Base-by-base conservation (phyloP, 495 filamentous ascomycete species). In the Daldinia concentrica region DNA sequence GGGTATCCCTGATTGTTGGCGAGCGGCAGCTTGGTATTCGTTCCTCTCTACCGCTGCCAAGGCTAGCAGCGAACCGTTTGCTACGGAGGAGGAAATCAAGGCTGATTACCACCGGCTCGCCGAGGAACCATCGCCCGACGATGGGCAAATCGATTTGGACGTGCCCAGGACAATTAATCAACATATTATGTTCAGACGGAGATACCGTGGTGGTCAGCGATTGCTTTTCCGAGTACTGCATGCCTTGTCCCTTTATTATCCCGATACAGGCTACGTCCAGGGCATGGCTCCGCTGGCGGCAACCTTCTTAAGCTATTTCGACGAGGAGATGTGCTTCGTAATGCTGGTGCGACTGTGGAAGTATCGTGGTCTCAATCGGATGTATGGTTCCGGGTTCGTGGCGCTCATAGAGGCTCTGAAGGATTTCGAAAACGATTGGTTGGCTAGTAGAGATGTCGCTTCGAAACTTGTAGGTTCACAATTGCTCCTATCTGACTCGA, bases 131-230 rank as follows among this genome's bases (percentile, higher is more conserved):
- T 97, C 91, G 6, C 89, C 93, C 0, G 95, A 99, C 75, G 95
- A 99, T 76, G 90, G 95, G 7, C 95, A 99, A 76, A 99, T 99
- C 70, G 95, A 99, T 78, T 89, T 97, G 27, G 95, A 99, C 75
- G 95, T 99, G 43, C 95, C 95, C 0, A 89, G 95, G 54, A 99
- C 95, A 7, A 97, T 99, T 76, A 94, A 89, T 75, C 90, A 91
- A 69, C 95, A 99, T 79, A 95, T 99, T 75, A 97, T 99, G 96
- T 99, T 99, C 76, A 89, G 95, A 24, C 86, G 89, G 61, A 86
- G 96, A 32, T 99, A 99, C 82, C 90, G 94, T 11, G 91, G 90
- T 62, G 94, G 94, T 0, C 95, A 99, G 78, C 88, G 95, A 52
- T 83, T 98, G 24, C 85, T 99, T 6, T 99, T 99, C 80, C 88